phyloP scores from a whole-genome alignment of 345 rosid genomes.

The Eucalyptus microcorys region DNA sequence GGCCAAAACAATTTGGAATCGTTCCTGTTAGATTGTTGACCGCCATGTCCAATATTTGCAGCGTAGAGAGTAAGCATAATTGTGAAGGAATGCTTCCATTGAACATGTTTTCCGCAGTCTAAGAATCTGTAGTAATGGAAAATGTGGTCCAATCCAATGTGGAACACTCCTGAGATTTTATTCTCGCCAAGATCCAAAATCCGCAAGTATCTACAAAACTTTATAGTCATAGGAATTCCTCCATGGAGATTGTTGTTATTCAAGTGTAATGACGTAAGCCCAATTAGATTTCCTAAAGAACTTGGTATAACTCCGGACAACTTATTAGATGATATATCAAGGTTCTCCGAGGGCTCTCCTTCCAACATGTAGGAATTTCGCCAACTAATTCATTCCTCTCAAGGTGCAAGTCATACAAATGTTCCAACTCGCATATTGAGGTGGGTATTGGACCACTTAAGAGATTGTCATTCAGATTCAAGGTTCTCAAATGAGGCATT shows the following conservation, averaged over 20 bases:
- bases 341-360: accelerated
- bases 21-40: neutral
- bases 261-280: neutral
- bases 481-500: accelerated
- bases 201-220: accelerated
- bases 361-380: neutral
- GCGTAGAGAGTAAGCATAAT: neutral
- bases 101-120: neutral
- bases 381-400: neutral
- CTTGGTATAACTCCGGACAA: neutral
- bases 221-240: neutral
- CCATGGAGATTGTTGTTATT: neutral
- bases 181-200: neutral
- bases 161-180: neutral
- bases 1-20: neutral
- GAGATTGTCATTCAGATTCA: neutral
- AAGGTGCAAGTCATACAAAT: accelerated
- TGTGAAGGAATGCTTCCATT: neutral
- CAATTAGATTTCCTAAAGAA: neutral
- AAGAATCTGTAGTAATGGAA: neutral
- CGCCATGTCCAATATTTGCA: neutral
- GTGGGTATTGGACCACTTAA: neutral
- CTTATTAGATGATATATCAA: neutral
- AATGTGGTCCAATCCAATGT: neutral
- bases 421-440: neutral